A percentile compares a stretch with the other conserved stretches of the same genome.
phyloP scores from a whole-genome alignment of 306 rosid species.

The Casuarina cunninghamiana region DNA sequence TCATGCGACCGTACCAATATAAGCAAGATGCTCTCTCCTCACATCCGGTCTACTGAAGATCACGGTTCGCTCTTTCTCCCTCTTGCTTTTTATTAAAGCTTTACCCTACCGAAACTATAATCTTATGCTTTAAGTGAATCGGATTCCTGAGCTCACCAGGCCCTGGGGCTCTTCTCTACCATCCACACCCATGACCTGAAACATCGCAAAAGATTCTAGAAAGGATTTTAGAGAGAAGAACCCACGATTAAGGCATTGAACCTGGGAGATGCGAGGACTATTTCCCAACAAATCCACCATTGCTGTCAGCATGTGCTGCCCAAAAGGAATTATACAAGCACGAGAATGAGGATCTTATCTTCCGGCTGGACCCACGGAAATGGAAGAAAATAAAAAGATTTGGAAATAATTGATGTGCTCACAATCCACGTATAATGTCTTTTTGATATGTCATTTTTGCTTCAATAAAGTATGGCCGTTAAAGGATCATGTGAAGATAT shows the following conservation, averaged over 20 bases:
- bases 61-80: not conserved
- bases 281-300: slow-evolving; percentile 7
- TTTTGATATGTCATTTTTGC: too few species aligned
- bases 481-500: too few species aligned
- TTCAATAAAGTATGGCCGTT: too few species aligned
- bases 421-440: too few species aligned
- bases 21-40: slow-evolving; percentile 2
- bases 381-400: too few species aligned
- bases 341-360: not conserved
- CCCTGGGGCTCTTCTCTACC: not conserved
- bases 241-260: slow-evolving; percentile 1
- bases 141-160: slow-evolving; percentile 38
- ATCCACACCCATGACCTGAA: not conserved
- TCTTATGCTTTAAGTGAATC: slow-evolving; percentile 30
- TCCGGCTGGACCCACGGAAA: too few species aligned
- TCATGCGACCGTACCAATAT: not conserved
- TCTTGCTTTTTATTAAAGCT: not conserved
- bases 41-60: not conserved
- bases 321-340: slow-evolving; percentile 24
- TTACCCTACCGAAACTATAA: slow-evolving; percentile 6
- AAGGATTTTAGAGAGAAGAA: slow-evolving; percentile 6
- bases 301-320: not conserved
- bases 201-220: slow-evolving; percentile 1
- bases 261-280: not conserved
- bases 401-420: too few species aligned